Conservation (phyloP, 2,329 filamentous ascomycete genomes). For the Fusarium goolgardi region DNA sequence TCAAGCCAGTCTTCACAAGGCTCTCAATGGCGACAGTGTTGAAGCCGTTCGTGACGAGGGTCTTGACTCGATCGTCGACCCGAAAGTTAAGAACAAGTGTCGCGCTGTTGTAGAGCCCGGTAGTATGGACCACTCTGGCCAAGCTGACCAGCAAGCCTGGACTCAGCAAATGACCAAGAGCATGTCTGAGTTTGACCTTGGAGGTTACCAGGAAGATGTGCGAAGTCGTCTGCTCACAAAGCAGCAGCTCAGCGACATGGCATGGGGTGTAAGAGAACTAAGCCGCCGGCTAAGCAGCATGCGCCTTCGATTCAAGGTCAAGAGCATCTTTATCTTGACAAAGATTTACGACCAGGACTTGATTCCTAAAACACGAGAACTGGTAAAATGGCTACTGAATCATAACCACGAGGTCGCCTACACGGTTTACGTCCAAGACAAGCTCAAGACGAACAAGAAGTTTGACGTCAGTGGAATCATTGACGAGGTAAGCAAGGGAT, state of each 20-base stretch:
- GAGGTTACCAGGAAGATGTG: slow-evolving; percentile 51
- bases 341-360: slow-evolving; percentile 90
- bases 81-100: slow-evolving; percentile 40
- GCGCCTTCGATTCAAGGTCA: slow-evolving; percentile 82
- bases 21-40: slow-evolving; percentile 24
- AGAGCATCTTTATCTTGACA: slow-evolving; percentile 86
- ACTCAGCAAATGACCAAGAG: slow-evolving; percentile 59
- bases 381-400: slow-evolving; percentile 83
- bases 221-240: slow-evolving; percentile 87
- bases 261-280: slow-evolving; percentile 91
- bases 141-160: slow-evolving; percentile 69
- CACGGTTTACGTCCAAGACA: slow-evolving; percentile 85
- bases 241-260: slow-evolving; percentile 95
- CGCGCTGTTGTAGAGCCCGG: slow-evolving; percentile 54
- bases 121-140: slow-evolving; percentile 60
- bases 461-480: slow-evolving; percentile 81
- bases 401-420: slow-evolving; percentile 75
- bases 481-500: slow-evolving; percentile 65
- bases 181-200: slow-evolving; percentile 56
- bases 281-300: slow-evolving; percentile 88
- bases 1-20: slow-evolving; percentile 22
- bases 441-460: slow-evolving; percentile 73
- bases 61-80: slow-evolving; percentile 41
- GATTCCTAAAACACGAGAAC: slow-evolving; percentile 79
- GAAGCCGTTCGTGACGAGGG: slow-evolving; percentile 33